These are phyloP conservation scores for Dendryphion nanum DNA, from an alignment of 2,329 filamentous ascomycete species.

Conservation along the genomic window DNA sequence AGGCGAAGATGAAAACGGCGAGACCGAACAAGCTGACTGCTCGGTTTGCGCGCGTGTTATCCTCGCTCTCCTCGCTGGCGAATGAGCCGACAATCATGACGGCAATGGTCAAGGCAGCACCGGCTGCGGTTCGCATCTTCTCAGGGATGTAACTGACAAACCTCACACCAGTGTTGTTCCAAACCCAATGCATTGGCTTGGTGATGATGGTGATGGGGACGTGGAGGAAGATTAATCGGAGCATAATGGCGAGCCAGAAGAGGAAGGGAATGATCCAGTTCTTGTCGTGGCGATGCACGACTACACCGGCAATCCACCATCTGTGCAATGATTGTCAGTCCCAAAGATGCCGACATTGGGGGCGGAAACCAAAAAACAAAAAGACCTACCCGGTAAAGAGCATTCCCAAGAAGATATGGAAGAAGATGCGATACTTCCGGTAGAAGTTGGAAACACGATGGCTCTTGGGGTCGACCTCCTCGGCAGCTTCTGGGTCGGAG, in stretches of 20 bases:
- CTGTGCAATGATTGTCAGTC: slow-evolving; percentile 30
- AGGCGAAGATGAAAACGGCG: slow-evolving; percentile 62
- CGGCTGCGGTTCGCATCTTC: slow-evolving; percentile 62
- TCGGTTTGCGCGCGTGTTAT: slow-evolving; percentile 79
- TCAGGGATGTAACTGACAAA: slow-evolving; percentile 64
- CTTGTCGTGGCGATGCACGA: slow-evolving; percentile 68
- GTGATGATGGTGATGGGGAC: slow-evolving; percentile 67
- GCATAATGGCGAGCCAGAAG: slow-evolving; percentile 70
- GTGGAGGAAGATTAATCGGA: slow-evolving; percentile 73
- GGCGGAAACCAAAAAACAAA: too few species aligned
- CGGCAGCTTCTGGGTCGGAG: slow-evolving; percentile 10
- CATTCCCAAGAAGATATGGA: slow-evolving; percentile 44
- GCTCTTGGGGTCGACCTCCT: slow-evolving; percentile 31
- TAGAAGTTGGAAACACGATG: slow-evolving; percentile 43
- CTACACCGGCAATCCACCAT: slow-evolving; percentile 76
- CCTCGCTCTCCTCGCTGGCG: slow-evolving; percentile 64
- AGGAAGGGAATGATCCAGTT: slow-evolving; percentile 86
- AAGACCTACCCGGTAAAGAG: slow-evolving; percentile 53
- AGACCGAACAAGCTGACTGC: slow-evolving; percentile 80
- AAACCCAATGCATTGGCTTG: slow-evolving; percentile 64
- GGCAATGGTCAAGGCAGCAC: slow-evolving; percentile 62
- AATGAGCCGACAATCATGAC: slow-evolving; percentile 79
- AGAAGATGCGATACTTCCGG: slow-evolving; percentile 43
- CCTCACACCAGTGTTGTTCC: slow-evolving; percentile 63
- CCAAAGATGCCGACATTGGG: too few species aligned